Evolutionary conservation across 2,329 filamentous ascomycete genomes (phyloP).

Genomic region (Hypocrella siamensis): DNA sequence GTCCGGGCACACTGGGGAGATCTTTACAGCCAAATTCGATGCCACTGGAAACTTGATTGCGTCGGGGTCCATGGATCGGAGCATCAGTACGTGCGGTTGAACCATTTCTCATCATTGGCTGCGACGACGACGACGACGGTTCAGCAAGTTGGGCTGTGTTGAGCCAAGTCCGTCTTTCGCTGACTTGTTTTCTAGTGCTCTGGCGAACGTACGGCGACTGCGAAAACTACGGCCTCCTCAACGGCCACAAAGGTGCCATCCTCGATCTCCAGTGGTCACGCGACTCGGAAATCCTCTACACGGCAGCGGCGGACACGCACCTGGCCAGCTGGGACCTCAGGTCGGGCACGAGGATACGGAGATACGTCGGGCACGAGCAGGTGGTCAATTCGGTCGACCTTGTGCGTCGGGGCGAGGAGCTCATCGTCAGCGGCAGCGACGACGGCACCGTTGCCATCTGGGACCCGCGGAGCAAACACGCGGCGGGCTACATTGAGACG

Average conservation of each 20-base stretch:
- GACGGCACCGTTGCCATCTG: slow-evolving; percentile 90
- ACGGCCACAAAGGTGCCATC: slow-evolving; percentile 79
- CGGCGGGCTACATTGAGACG: slow-evolving; percentile 75
- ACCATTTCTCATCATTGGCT: too few relatives aligned
- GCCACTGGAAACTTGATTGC: slow-evolving; percentile 78
- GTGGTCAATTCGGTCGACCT: slow-evolving; percentile 88
- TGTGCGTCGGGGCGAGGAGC: slow-evolving; percentile 76
- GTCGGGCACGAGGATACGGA: slow-evolving; percentile 78
- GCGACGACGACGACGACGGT: too few relatives aligned
- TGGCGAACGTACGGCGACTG: slow-evolving; percentile 89
- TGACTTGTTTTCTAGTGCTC: slow-evolving; percentile 44
- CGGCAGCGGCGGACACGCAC: slow-evolving; percentile 84
- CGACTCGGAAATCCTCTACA: slow-evolving; percentile 80
- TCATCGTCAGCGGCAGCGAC: slow-evolving; percentile 82
- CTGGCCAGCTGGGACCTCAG: slow-evolving; percentile 92
- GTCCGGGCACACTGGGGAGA: slow-evolving; percentile 65
- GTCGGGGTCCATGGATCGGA: slow-evolving; percentile 88
- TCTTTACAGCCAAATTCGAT: slow-evolving; percentile 84
- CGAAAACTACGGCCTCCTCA: slow-evolving; percentile 83
- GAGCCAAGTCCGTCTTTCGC: slow-evolving; percentile 1
- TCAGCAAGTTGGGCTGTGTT: too few relatives aligned
- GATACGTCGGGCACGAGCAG: slow-evolving; percentile 87
- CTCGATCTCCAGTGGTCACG: slow-evolving; percentile 93
- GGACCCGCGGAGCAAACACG: slow-evolving; percentile 85
- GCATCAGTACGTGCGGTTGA: slow-evolving; percentile 50